phyloP scores from a whole-genome alignment of 176 grass and related monocot species.

The Zizania latifolia region DNA sequence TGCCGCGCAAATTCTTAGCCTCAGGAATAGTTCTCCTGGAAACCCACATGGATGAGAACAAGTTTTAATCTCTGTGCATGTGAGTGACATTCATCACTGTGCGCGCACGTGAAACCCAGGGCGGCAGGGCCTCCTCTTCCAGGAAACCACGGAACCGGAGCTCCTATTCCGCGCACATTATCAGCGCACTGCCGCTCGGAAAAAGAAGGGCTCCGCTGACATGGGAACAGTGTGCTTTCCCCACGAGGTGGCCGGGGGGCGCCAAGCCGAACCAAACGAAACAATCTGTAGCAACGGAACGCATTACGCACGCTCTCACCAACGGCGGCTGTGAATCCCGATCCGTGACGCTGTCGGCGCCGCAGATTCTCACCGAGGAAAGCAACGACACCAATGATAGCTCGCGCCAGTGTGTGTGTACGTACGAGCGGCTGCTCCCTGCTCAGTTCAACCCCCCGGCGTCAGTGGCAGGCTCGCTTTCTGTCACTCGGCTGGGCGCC shows the following conservation, averaged over 20 bases:
- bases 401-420: neutral
- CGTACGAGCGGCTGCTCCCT: neutral
- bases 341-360: neutral
- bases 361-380: neutral
- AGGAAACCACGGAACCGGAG: neutral
- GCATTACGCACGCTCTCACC: no score
- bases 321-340: neutral
- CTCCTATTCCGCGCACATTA: neutral
- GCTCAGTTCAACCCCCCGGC: neutral
- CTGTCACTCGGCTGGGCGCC: neutral
- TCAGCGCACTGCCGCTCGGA: neutral
- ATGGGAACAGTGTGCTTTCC: neutral
- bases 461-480: neutral
- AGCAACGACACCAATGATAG: neutral
- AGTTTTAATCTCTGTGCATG: neutral
- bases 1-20: no score
- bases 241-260: no score
- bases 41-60: neutral
- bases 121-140: neutral
- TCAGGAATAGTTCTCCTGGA: no score
- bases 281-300: neutral
- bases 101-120: no score
- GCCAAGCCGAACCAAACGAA: no score
- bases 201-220: neutral
- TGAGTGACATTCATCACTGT: neutral